Conservation (phyloP, 163 green algal species). For the Scenedesmus sp. region DNA sequence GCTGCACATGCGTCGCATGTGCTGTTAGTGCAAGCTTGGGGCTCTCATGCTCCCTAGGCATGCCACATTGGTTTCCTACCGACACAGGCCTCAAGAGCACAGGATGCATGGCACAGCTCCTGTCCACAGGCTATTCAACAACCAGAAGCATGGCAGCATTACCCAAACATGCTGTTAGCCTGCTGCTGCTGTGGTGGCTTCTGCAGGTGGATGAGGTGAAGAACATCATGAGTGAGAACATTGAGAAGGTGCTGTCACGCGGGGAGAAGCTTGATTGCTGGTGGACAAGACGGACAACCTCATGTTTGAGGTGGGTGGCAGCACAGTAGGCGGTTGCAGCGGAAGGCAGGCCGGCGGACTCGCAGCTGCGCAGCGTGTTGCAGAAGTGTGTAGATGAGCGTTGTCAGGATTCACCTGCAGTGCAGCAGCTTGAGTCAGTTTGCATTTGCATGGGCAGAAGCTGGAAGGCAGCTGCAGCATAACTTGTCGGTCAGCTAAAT, state of each 20-base stretch:
- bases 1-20: neutral
- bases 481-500: no score
- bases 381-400: neutral
- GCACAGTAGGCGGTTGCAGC: neutral
- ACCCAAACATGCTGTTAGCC: no score
- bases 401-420: neutral
- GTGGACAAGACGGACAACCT: slow-evolving; percentile 98
- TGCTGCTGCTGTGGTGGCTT: neutral
- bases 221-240: slow-evolving; percentile 68
- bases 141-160: no score
- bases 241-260: slow-evolving; percentile 83
- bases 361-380: neutral
- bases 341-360: neutral
- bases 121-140: no score
- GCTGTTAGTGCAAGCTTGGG: no score
- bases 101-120: neutral
- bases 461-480: no score
- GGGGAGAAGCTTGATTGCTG: slow-evolving; percentile 96
- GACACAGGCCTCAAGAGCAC: no score
- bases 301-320: slow-evolving; percentile 55
- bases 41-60: no score
- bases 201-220: slow-evolving; percentile 76
- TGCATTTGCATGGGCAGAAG: no score
- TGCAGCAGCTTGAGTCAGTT: neutral
- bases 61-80: no score